Conservation (phyloP, 2,329 filamentous ascomycete genomes). For the Fusarium oxysporum region DNA sequence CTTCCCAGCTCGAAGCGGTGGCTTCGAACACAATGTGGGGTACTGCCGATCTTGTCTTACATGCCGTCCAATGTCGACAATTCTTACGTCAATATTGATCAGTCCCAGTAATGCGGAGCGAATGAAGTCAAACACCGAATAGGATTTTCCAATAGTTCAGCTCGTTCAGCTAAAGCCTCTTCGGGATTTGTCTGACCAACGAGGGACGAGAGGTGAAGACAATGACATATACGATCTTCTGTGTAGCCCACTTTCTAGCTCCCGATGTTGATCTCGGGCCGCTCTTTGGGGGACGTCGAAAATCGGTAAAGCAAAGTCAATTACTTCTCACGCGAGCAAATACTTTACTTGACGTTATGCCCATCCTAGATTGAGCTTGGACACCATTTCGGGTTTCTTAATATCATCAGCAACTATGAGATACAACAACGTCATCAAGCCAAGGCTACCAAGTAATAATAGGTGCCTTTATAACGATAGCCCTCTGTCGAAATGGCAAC, state of each 20-base stretch:
- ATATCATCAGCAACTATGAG: background rate
- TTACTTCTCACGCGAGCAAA: background rate
- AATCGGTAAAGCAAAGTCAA: no score
- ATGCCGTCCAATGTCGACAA: background rate
- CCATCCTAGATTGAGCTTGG: background rate
- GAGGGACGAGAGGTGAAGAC: background rate
- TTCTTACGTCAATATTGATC: background rate
- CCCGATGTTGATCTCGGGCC: background rate
- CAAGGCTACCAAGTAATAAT: no score
- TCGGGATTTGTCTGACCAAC: background rate
- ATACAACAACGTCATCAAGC: background rate
- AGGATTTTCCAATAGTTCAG: background rate
- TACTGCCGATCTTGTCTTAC: background rate
- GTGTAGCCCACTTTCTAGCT: background rate
- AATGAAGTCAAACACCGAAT: background rate
- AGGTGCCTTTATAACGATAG: rapidly evolving
- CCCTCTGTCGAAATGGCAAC: background rate
- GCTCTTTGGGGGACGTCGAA: background rate
- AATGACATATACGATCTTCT: background rate
- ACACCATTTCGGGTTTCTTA: no score
- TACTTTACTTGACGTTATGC: background rate
- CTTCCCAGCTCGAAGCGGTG: background rate
- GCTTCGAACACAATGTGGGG: background rate
- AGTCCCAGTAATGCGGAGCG: background rate
- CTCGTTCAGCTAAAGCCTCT: background rate